Evolutionary conservation across 768 basidiomycete genomes (phyloP), one percentile per base, ranked within the genome.

Genomic region (Mycena venus): DNA sequence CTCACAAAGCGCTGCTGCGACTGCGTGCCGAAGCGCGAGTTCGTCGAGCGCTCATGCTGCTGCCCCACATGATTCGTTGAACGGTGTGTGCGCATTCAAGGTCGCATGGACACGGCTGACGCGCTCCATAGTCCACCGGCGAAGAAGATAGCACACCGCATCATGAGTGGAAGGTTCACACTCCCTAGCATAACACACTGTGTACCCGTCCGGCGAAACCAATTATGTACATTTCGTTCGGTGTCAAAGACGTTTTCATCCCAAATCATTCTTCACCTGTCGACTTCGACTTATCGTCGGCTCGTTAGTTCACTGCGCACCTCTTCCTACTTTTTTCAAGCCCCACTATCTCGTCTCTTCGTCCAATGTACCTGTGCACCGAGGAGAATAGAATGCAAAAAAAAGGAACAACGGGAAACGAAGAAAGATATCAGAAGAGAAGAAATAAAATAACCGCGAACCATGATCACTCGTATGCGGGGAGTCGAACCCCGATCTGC

Each of bases 31-130:
- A 63, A 63, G 61, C 61, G 61, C 42, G 61, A 63, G 61, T 21
- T 63, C 61, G 42, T 63, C 31, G 61, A 63, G 61, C 61, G 61
- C 61, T 63, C 61, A 42, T 63, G 61, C 61, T 63, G 61, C 61
- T 63, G 61, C 61, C 61, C 61, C 29, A 49, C 40, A 31, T 63
- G 61, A 63, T 44, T 63, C 17, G 42, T 32, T 63, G 27, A 47
- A 29, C 17, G 61, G 61, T 63, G 61, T 32, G 36, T 61, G 42
- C 42, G 60, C 59, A 60, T 60, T 60, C 9, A 40, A 42, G 40
- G 40, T 42, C 42, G 25, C 19, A 42, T 17, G 44, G 17, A 44
- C 29, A 63, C 42, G 42, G 42, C 42, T 63, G 61, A 63, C 42
- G 25, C n/a, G 21, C 42, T 63, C 25, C 38, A 47, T 47, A 63